phyloP scores from a whole-genome alignment of 345 rosid species.

The Bruguiera gymnorhiza region DNA sequence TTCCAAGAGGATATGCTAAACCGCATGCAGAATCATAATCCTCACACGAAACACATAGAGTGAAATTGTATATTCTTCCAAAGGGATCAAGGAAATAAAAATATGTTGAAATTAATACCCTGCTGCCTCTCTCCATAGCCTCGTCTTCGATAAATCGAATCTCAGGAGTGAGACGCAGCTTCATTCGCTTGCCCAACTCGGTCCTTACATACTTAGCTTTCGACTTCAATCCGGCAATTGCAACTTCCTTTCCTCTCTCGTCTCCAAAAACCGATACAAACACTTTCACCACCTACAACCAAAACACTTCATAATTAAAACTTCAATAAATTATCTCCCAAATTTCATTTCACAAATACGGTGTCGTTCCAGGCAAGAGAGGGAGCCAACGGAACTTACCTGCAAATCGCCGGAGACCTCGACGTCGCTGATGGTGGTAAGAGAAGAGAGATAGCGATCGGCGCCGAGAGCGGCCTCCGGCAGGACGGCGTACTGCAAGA shows the following conservation, averaged over 20 bases:
- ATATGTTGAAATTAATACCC: constrained; percentile 40
- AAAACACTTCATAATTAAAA: too few relatives aligned
- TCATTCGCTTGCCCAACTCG: constrained; percentile 81
- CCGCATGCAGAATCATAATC: too few relatives aligned
- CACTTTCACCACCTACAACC: constrained; percentile 77
- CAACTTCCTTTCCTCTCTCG: constrained; percentile 90
- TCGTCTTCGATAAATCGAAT: constrained; percentile 86
- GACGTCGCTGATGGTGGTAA: constrained; percentile 84
- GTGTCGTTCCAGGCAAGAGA: too few relatives aligned
- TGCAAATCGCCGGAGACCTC: constrained; percentile 78
- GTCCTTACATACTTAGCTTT: constrained; percentile 79
- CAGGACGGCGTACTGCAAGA: constrained; percentile 70
- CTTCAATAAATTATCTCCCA: too few relatives aligned
- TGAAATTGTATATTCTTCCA: neutral
- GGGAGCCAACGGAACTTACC: constrained; percentile 26
- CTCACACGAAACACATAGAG: too few relatives aligned
- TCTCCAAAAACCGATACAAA: constrained; percentile 94
- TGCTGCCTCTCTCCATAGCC: constrained; percentile 85
- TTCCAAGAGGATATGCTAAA: too few relatives aligned
- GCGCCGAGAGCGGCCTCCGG: constrained; percentile 91
- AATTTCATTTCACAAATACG: too few relatives aligned
- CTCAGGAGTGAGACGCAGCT: constrained; percentile 84
- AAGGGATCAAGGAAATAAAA: neutral
- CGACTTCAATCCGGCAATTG: constrained; percentile 76
- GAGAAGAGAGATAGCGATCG: constrained; percentile 76